These are phyloP conservation scores for Coniella lustricola DNA, from an alignment of 2,329 filamentous ascomycete genomes.

Conservation along the genomic window DNA sequence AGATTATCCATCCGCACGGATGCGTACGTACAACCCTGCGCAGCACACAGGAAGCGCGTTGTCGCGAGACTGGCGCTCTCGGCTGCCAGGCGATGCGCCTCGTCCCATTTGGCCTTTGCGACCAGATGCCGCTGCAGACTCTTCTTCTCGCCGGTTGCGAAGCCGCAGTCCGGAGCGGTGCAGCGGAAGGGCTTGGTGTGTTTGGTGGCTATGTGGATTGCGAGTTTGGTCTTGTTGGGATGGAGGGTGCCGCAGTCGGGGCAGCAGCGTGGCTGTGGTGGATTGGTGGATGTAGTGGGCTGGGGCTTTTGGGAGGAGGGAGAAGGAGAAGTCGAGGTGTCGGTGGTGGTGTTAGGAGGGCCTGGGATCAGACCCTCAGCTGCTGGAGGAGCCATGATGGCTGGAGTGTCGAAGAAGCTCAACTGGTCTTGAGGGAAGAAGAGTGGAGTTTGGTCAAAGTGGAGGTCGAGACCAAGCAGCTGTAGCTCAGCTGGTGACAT, in stretches of 20 bases:
- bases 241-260: slow-evolving; percentile 5
- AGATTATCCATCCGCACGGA: slow-evolving; percentile 12
- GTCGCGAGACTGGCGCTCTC: background rate
- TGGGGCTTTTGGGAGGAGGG: too few species aligned
- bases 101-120: slow-evolving; percentile 11
- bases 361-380: too few species aligned
- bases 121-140: slow-evolving; percentile 13
- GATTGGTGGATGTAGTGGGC: background rate
- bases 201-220: slow-evolving; percentile 12
- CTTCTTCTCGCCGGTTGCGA: slow-evolving; percentile 13
- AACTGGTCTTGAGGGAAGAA: too few species aligned
- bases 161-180: slow-evolving; percentile 5
- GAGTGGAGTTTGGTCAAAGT: too few species aligned
- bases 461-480: too few species aligned
- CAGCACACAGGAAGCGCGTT: slow-evolving; percentile 1
- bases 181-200: slow-evolving; percentile 15
- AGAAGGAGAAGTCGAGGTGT: too few species aligned
- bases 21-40: slow-evolving; percentile 6
- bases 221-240: slow-evolving; percentile 8
- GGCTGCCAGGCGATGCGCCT: slow-evolving; percentile 8
- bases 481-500: too few species aligned
- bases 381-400: too few species aligned
- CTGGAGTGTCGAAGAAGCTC: too few species aligned
- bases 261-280: background rate
- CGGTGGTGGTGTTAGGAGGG: background rate